Base-by-base conservation (phyloP, 257 asterid genomes). In the Perilla frutescens region DNA sequence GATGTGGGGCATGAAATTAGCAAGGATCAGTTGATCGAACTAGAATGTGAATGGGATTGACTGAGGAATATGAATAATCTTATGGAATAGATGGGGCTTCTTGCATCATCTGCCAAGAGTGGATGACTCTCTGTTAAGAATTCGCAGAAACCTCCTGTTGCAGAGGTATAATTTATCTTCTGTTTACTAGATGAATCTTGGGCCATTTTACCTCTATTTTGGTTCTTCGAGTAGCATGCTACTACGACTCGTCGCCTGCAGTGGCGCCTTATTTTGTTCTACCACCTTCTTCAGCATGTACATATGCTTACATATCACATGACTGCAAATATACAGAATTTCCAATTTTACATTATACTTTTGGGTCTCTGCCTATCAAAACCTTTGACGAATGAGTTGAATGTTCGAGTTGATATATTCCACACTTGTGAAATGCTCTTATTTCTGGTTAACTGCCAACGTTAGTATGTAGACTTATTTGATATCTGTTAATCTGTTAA, bases 21-120 rank as follows among this genome's bases (percentile, higher is more conserved):
- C 12, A 67, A 61, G 37, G 87, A 78, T 72, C 69, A 65, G 68
- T 71, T 58, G 49, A 62, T 68, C 49, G 86, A 63, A 51, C 84
- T 75, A 82, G 91, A 70, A 55, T 68, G 54, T 56, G 90, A 82
- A 76, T 84, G 89, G 93, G 91, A 85, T 67, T 74, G 75, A 67
- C 75, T 77, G 74, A 83, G 73, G 62, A 60, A 71, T 51, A 70
- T 90, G 93, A 81, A 77, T 75, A 78, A 57, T 74, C 88, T 90
- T 68, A 87, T 88, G 36, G 90, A 87, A 78, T 90, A 89, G 80
- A 83, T 90, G 90, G 91, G 91, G 44, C 86, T 82, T 71, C 93
- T 89, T 68, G 84, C 87, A 59, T 78, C 96, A 26, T 84, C 76
- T 26, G 78, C 87, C 40, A 72, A 71, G 58, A 71, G 74, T 36